A percentile compares a stretch with the other conserved stretches of the same genome.
phyloP scores from a whole-genome alignment of 2,329 filamentous ascomycete genomes.

The Fusarium anthophilum region DNA sequence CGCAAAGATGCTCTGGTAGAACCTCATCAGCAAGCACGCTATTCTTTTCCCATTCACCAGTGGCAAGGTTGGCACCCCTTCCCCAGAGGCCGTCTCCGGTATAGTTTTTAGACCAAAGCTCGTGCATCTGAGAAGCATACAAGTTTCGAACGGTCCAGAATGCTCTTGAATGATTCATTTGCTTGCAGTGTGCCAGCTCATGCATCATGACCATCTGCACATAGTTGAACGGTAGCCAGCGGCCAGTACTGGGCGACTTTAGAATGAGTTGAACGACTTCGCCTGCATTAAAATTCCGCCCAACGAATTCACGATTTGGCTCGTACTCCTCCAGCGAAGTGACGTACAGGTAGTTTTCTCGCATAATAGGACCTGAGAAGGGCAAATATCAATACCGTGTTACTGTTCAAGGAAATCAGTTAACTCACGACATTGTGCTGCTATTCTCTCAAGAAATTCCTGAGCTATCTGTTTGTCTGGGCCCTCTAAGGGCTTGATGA shows the following conservation, averaged over 20 bases:
- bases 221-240: constrained; percentile 83
- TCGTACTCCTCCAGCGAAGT: constrained; percentile 83
- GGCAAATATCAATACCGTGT: not conserved
- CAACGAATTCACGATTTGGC: constrained; percentile 83
- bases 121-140: constrained; percentile 76
- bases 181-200: constrained; percentile 86
- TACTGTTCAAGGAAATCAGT: not conserved
- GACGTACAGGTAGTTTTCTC: constrained; percentile 69
- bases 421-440: constrained; percentile 76
- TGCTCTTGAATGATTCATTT: constrained; percentile 87
- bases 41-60: constrained; percentile 67
- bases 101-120: constrained; percentile 75
- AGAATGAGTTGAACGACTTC: constrained; percentile 89
- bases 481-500: constrained; percentile 82
- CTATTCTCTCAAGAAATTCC: constrained; percentile 79
- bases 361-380: constrained; percentile 72
- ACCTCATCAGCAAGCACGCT: constrained; percentile 62
- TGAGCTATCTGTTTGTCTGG: constrained; percentile 69
- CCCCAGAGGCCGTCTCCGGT: constrained; percentile 88
- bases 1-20: constrained; percentile 78
- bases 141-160: constrained; percentile 84
- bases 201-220: constrained; percentile 98
- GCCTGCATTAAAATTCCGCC: constrained; percentile 90
- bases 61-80: constrained; percentile 69
- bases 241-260: constrained; percentile 68